Base-by-base conservation (phyloP, 495 filamentous ascomycete species). In the Daldinia loculata region DNA sequence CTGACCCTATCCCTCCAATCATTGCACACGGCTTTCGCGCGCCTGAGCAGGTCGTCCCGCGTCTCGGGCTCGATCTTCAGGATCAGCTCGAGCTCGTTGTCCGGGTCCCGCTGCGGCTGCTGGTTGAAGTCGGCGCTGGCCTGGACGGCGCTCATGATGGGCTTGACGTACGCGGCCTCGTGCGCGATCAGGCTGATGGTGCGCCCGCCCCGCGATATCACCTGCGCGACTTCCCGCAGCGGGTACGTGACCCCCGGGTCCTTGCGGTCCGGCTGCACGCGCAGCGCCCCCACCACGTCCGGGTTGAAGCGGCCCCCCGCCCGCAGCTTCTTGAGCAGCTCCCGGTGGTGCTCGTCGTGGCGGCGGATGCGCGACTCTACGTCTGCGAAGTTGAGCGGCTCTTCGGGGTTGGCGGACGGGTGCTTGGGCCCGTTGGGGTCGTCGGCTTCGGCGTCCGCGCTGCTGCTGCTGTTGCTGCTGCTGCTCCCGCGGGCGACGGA, bases 171-270 rank as follows among this genome's bases (percentile, higher is more conserved):
- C 81, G 86, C 66, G 56, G 71, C 71, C 67, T 80, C 78, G 68
- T 80, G 79, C 26, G 87, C 89, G 9, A 94, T 76, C 43, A 97
- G 80, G 34, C 86, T 85, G 53, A 94, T 82, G 48, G 84, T 84
- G 65, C 93, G 83, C 7, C 91, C 89, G 14, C 75, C 72, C 38
- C 89, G 90, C 15, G 91, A 90, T 36, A 94, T 81, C 12, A 97
- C 86, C 69, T 93, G 90, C 29, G 92, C 92, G 45, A 97, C 74
- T 73, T 95, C 92, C 9, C 87, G 85, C 29, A 97, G 79, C 61
- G 83, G 80, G 67, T 85, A 85, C 2, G 82, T 84, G 39, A 83
- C 79, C 22, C 84, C 85, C 48, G 48, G 15, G 22, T 52, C 39
- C 41, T 66, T 64, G 45, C 66, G 65, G 77, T 85, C 80, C 3